Base-by-base conservation (phyloP, 1,284 basidiomycete genomes). In the Fomitiporia mediterranea region DNA sequence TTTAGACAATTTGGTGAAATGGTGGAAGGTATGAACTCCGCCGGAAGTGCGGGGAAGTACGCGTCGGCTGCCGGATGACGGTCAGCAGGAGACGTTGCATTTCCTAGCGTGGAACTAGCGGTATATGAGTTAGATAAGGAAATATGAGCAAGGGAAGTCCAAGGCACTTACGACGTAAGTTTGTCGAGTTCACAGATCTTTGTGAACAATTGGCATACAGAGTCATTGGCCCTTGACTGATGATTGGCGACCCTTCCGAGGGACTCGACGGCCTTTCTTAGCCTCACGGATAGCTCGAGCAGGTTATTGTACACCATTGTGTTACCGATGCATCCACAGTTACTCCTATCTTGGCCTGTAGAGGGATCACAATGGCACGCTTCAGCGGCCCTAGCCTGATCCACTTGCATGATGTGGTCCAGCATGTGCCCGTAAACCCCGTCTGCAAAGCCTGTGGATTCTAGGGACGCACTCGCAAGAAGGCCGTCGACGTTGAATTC, bases 261-360 rank as follows among this genome's bases (percentile, higher is more conserved):
- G 34, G 79, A 71, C 56, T 83, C 76, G 23, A 78, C 77, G 2
- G 81, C 81, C 60, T 76, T 80, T 30, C 82, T 74, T 28, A 86
- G 72, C 52, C 81, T 73, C 28, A 84, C 69, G 1, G 83, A 85
- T 25, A 86, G 70, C 62, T 85, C 83, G 7, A 85, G 75, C 25
- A 83, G 71, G 37, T 75, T 77, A 53, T 72, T 78, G 63, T 85
- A 84, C 61, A 71, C 78, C 28, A 71, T 64, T 27, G 71, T 61
- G 57, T 84, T 81, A 51, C 75, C 71, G 40, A 85, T 70, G 62
- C 84, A 86, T 5, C 79, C 80, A 57, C 83, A 86, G 51, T 80
- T 79, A n/a, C n/a, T 27, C 11, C 39, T 25, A 30, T 23, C 40
- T 25, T 32, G 51, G 23, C 61, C 63, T n/a, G 63, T 58, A 60